phyloP scores from a whole-genome alignment of 495 filamentous ascomycete genomes.

The Choiromyces venosus region DNA sequence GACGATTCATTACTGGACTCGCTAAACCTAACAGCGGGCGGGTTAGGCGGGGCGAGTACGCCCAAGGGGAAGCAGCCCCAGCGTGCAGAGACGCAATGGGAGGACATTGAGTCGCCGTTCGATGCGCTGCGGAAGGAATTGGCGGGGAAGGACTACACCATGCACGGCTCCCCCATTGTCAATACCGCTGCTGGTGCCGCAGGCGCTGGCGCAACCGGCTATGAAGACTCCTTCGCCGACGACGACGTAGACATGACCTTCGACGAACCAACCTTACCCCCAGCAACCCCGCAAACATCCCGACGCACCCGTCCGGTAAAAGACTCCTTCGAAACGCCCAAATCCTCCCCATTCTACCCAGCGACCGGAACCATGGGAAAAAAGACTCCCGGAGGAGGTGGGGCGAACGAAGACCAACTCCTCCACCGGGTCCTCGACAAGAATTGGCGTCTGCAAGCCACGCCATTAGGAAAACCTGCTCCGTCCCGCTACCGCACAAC shows the following conservation, averaged over 20 bases:
- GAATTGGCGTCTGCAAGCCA: conserved; percentile 88
- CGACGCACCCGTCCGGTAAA: conserved; percentile 10
- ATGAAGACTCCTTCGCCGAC: not conserved
- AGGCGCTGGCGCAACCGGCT: not conserved
- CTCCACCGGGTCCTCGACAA: conserved; percentile 87
- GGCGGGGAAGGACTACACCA: conserved; percentile 32
- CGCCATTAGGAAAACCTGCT: conserved; percentile 57
- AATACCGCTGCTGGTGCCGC: not conserved
- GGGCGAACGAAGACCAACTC: conserved; percentile 58
- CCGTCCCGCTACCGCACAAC: conserved; percentile 45
- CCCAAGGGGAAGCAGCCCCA: conserved; percentile 47
- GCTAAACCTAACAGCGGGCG: conserved; percentile 40
- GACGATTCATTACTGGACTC: conserved; percentile 54
- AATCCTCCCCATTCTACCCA: conserved; percentile 46
- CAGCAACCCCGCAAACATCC: conserved; percentile 30
- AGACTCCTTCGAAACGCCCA: conserved; percentile 26
- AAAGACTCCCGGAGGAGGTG: conserved; percentile 27
- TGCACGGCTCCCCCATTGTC: conserved; percentile 47
- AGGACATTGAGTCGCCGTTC: conserved; percentile 62
- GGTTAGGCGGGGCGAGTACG: conserved; percentile 51
- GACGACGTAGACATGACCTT: conserved; percentile 1
- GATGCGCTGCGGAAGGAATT: conserved; percentile 46
- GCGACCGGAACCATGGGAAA: conserved; percentile 47
- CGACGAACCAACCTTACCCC: conserved; percentile 13
- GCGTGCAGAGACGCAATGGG: conserved; percentile 51